Percentiles rank a stretch among this genome's conserved stretches.
Evolutionary conservation across 2,329 filamentous ascomycete species (phyloP).

Genomic region (Aspergillus amoenus): DNA sequence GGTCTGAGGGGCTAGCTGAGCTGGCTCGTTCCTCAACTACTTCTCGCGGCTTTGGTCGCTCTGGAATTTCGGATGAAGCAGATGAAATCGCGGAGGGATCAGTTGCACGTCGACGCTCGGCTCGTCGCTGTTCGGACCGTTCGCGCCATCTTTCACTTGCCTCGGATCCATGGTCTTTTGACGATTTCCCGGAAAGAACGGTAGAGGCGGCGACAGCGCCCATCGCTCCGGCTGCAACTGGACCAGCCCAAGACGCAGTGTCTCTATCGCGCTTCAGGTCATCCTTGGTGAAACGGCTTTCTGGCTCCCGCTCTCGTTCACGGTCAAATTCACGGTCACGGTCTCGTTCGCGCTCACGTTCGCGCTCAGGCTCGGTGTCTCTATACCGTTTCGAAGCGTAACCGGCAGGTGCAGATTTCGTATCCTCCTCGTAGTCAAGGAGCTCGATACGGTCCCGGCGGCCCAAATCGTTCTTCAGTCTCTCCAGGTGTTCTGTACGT

Average conservation of each 20-base stretch:
- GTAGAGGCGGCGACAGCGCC: constrained; percentile 50
- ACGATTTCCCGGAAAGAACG: constrained; percentile 33
- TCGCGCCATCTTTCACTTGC: constrained; percentile 35
- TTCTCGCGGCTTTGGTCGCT: constrained; percentile 20
- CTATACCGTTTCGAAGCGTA: constrained; percentile 20
- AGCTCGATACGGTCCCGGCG: constrained; percentile 25
- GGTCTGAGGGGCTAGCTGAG: constrained; percentile 14
- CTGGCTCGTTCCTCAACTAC: constrained; percentile 20
- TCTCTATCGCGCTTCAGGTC: constrained; percentile 29
- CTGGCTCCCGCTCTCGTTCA: constrained; percentile 5
- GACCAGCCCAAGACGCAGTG: constrained; percentile 30
- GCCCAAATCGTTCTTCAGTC: constrained; percentile 20
- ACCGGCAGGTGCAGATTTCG: constrained; percentile 17
- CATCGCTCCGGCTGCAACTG: constrained; percentile 51
- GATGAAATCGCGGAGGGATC: constrained; percentile 18
- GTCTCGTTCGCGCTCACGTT: not conserved
- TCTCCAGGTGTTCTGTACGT: constrained; percentile 28
- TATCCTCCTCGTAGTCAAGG: constrained; percentile 30
- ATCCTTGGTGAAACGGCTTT: not conserved
- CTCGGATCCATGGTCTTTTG: constrained; percentile 30
- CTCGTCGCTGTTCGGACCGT: constrained; percentile 39
- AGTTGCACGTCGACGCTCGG: constrained; percentile 36
- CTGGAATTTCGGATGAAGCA: constrained; percentile 23
- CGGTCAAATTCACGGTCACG: constrained; percentile 10
- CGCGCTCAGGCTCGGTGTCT: constrained; percentile 9